phyloP scores from a whole-genome alignment of 805 yeast genomes.

The Myxozyma lipomycoides region DNA sequence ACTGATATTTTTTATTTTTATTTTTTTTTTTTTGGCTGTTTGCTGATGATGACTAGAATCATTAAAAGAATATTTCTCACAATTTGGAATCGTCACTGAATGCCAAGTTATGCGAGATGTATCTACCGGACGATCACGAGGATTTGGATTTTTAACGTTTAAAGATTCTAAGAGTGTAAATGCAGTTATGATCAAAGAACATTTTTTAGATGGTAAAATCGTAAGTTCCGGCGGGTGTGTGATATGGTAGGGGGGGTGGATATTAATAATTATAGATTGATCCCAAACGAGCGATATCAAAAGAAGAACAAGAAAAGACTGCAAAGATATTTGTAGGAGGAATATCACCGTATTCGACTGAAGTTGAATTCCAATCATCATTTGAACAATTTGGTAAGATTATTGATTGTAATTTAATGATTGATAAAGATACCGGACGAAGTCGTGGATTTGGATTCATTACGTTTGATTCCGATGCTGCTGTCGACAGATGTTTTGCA shows the following conservation, averaged over 20 bases:
- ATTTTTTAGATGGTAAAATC: slow-evolving; percentile 88
- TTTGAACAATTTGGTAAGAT: slow-evolving; percentile 86
- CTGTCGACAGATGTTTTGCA: slow-evolving; percentile 83
- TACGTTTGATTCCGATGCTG: slow-evolving; percentile 90
- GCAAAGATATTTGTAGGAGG: slow-evolving; percentile 98
- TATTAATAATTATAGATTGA: slow-evolving; percentile 51
- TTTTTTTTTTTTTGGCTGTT: not conserved
- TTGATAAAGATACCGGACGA: slow-evolving; percentile 94
- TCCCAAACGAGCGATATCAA: slow-evolving; percentile 95
- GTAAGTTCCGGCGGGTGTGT: slow-evolving; percentile 21
- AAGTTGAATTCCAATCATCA: slow-evolving; percentile 79
- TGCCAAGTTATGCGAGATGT: slow-evolving; percentile 90
- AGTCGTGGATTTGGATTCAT: slow-evolving; percentile 97
- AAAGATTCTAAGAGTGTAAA: slow-evolving; percentile 77
- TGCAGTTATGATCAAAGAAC: slow-evolving; percentile 79
- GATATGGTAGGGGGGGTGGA: not conserved
- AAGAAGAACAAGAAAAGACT: slow-evolving; percentile 94
- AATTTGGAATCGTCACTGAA: slow-evolving; percentile 85
- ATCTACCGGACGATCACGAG: slow-evolving; percentile 79
- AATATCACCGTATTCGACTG: slow-evolving; percentile 88
- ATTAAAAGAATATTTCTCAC: slow-evolving; percentile 71
- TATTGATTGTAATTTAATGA: slow-evolving; percentile 94
- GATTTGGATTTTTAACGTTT: slow-evolving; percentile 91
- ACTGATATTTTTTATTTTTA: too few species aligned
- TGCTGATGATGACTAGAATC: slow-evolving; percentile 45